Evolutionary conservation across 208 protist species (phyloP), one percentile per base, ranked within the genome.

Genomic region (Kentomonas sorsogonicus): DNA sequence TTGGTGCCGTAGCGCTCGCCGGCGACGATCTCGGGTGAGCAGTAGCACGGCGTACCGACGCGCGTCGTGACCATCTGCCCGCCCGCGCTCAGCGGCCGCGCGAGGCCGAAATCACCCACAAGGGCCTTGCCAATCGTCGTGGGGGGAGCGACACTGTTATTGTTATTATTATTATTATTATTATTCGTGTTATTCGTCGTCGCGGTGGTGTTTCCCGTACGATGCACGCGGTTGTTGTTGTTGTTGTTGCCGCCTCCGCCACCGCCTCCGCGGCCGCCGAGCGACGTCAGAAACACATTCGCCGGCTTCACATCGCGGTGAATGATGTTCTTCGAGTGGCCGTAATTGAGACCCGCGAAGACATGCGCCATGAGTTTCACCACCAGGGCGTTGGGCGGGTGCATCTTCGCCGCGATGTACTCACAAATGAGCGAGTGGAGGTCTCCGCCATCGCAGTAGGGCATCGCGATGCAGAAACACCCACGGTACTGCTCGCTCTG

Each of bases 281-380:
- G n/a, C 41, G 45, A 39, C 0, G 48, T 68, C 2, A 97, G 60
- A 44, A 96, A 90, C 10, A 95, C 63, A 53, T 96, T 97, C 15
- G 79, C 92, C 2, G 92, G 80, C 62, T 96, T 97, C 44, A 97
- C 91, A 54, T 97, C 92, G 18, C 92, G 74, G 64, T 97, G 92
- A 43, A 96, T 86, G 26, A 96, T 59, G 31, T 68, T 59, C 25
- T 85, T 70, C 3, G 83, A 71, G 69, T 96, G 91, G 50, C 68
- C 82, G 73, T 90, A 95, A 66, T 95, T 87, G 26, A 97, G 70
- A 0, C 86, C 92, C 10, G 83, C 83, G 36, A 90, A 74, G 9
- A 94, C 74, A 38, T 95, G 83, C 25, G 76, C 62, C 73, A 96
- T 93, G 25, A 91, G 72, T 39, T 70, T 62, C 38, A 86, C 69